These are phyloP conservation scores for Backusella psychrophila DNA, from an alignment of 192 early-diverging fungal genomes.

Conservation along the genomic window DNA sequence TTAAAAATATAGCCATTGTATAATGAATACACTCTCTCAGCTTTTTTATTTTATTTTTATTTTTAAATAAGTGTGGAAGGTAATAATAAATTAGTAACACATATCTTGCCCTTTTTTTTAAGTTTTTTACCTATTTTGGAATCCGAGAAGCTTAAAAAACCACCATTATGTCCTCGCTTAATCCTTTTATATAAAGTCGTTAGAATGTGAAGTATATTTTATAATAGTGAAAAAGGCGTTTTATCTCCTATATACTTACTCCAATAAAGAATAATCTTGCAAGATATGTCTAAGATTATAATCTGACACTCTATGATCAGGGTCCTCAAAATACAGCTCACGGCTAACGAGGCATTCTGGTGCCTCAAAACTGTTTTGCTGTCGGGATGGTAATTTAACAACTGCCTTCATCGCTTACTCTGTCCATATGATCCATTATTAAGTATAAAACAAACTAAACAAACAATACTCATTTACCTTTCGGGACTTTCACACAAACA, in stretches of 20 bases:
- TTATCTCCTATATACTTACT: not conserved
- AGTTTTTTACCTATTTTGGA: constrained; percentile 14
- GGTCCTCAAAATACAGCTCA: constrained; percentile 10
- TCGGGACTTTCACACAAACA: not conserved
- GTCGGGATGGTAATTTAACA: constrained; percentile 12
- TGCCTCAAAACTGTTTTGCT: not conserved
- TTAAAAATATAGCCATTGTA: constrained; percentile 28
- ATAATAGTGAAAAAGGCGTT: not conserved
- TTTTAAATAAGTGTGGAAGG: not conserved
- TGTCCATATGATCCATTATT: not conserved
- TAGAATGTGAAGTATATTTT: not conserved
- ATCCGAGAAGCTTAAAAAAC: constrained; percentile 16
- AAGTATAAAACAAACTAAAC: too few species aligned
- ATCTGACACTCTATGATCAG: not conserved
- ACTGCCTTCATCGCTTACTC: not conserved
- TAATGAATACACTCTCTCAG: constrained; percentile 40
- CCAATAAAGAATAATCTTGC: not conserved
- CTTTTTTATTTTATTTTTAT: constrained; percentile 12
- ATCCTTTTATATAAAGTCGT: constrained; percentile 3
- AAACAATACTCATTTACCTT: not conserved
- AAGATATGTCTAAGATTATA: not conserved
- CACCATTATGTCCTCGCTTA: constrained; percentile 8
- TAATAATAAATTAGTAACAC: constrained; percentile 2
- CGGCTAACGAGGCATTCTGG: not conserved
- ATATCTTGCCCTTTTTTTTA: not conserved